Percentiles rank a stretch among this genome's conserved stretches.
phyloP scores from a whole-genome alignment of 148 eudicot species.

The Heliosperma pusillum region DNA sequence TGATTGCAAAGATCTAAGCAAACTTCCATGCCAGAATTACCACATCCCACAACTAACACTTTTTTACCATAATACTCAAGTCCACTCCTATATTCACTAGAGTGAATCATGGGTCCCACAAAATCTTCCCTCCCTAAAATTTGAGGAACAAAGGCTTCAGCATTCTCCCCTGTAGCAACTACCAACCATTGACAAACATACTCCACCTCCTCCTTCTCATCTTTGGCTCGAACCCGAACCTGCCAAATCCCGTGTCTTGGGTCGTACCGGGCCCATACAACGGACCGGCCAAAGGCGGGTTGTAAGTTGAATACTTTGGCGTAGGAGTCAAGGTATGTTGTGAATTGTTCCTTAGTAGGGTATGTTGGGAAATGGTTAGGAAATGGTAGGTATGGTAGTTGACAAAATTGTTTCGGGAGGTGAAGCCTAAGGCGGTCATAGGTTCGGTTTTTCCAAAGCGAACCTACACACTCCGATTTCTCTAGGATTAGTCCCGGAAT shows the following conservation, averaged over 20 bases:
- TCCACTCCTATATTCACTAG: conserved; percentile 58
- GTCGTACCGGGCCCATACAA: conserved; percentile 42
- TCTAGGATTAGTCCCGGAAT: conserved; percentile 53
- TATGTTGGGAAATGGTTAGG: conserved; percentile 55
- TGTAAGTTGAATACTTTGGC: conserved; percentile 32
- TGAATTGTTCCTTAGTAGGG: conserved; percentile 58
- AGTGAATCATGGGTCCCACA: conserved; percentile 41
- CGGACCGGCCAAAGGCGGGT: conserved; percentile 37
- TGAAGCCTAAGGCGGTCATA: conserved; percentile 68
- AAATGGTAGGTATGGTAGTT: conserved; percentile 49
- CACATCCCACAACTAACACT: conserved; percentile 76
- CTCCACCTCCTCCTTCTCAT: conserved; percentile 30
- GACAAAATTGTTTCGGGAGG: conserved; percentile 57
- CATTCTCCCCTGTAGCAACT: conserved; percentile 73
- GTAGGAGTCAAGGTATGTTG: conserved; percentile 45
- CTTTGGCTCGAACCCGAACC: conserved; percentile 19
- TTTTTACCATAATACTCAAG: conserved; percentile 31
- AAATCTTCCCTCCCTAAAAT: conserved; percentile 43
- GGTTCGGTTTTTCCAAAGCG: conserved; percentile 54
- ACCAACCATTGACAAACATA: conserved; percentile 48
- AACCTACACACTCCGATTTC: conserved; percentile 49
- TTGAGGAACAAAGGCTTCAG: conserved; percentile 43
- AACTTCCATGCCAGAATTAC: conserved; percentile 79
- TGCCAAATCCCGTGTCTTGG: conserved; percentile 34
- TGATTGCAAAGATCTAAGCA: conserved; percentile 69